Conservation (phyloP, 306 rosid genomes). For the Lathyrus tuberosus region DNA sequence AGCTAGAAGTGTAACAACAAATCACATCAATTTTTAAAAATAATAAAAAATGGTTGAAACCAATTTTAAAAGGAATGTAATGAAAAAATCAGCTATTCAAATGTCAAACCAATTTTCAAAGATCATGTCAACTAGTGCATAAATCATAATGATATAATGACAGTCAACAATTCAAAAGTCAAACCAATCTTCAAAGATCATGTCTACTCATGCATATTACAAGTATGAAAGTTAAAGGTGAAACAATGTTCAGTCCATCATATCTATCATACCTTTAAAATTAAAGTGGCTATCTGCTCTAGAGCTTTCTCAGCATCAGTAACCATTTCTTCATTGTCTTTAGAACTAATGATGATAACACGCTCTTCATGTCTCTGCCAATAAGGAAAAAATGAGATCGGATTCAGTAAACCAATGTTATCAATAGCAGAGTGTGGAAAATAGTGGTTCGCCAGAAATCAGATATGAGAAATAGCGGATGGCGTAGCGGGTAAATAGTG, state of each 20-base stretch:
- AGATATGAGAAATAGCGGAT: too few species aligned
- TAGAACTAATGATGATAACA: constrained; percentile 87
- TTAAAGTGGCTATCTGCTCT: constrained; percentile 71
- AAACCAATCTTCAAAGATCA: constrained; percentile 24
- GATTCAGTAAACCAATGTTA: constrained; percentile 20
- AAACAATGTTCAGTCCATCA: constrained; percentile 15
- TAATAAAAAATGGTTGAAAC: too few species aligned
- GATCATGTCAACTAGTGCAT: background rate
- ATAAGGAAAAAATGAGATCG: constrained; percentile 35
- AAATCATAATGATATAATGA: constrained; percentile 15
- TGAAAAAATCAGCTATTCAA: background rate
- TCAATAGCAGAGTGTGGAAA: too few species aligned
- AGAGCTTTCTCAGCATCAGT: constrained; percentile 91
- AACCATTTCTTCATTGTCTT: constrained; percentile 62
- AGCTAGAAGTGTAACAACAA: constrained; percentile 15
- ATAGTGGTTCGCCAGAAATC: too few species aligned
- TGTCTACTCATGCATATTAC: constrained; percentile 8
- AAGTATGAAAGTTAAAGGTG: constrained; percentile 13
- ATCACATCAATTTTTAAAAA: constrained; percentile 15
- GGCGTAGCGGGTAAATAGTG: too few species aligned
- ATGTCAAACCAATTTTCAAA: constrained; percentile 17
- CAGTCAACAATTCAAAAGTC: background rate
- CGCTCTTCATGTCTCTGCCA: constrained; percentile 92
- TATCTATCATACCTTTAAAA: constrained; percentile 64
- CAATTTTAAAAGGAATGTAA: too few species aligned